Conservation (phyloP, 768 basidiomycete genomes). For the Russula earlei region DNA sequence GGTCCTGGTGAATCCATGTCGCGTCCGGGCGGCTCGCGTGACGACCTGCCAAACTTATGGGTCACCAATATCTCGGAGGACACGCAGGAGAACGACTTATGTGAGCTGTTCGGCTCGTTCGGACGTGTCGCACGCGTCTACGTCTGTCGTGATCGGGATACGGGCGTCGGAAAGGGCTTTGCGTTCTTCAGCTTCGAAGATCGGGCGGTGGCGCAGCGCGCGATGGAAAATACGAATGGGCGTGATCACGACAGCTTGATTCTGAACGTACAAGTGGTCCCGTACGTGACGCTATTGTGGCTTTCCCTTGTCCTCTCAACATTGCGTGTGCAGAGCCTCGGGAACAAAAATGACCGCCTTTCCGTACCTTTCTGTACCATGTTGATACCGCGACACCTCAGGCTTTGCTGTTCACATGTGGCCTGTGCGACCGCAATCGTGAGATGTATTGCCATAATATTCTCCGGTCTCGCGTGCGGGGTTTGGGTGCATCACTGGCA, state of each 20-base stretch:
- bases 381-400: no score
- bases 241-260: no score
- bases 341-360: no score
- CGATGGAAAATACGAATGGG: slow-evolving; percentile 96
- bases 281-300: slow-evolving; percentile 32
- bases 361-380: no score
- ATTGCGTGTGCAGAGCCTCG: no score
- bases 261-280: slow-evolving; percentile 55
- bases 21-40: slow-evolving; percentile 46
- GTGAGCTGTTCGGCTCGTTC: no score
- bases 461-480: no score
- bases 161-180: slow-evolving; percentile 91
- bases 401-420: no score
- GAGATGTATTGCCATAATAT: no score
- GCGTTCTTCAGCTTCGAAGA: slow-evolving; percentile 97
- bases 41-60: slow-evolving; percentile 92
- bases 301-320: slow-evolving; percentile 1
- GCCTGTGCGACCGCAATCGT: no score
- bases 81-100: slow-evolving; percentile 87
- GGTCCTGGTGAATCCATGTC: no score
- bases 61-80: slow-evolving; percentile 97
- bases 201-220: slow-evolving; percentile 68
- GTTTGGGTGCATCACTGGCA: no score
- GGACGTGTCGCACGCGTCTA: slow-evolving; percentile 88
- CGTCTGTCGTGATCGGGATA: slow-evolving; percentile 90